phyloP scores from a whole-genome alignment of 108 stramenopile genomes.

The Nannochloropsis gaditana region DNA sequence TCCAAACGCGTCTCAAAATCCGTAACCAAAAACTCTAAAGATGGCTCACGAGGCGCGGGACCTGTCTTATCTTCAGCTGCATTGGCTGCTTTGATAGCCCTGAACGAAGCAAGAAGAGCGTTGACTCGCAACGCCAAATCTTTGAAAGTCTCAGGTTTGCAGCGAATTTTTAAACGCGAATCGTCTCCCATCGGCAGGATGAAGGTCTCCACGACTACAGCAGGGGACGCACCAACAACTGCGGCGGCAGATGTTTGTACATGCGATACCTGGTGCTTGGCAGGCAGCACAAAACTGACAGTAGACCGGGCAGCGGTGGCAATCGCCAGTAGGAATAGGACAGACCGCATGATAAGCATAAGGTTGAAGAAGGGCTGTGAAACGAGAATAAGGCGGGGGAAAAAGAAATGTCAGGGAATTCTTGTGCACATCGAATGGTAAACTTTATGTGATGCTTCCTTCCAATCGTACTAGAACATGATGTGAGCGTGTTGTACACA shows the following conservation, averaged over 20 bases:
- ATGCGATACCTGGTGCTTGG: not conserved
- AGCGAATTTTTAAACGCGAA: not conserved
- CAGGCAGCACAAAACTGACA: not conserved
- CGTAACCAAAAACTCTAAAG: not conserved
- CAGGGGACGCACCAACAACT: not conserved
- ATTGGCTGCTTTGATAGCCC: not conserved
- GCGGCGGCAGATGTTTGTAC: not conserved
- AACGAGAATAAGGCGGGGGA: too few relatives aligned
- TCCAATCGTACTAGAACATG: too few relatives aligned
- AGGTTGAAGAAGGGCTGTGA: not conserved
- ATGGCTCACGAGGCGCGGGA: conserved; percentile 5
- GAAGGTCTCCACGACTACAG: not conserved
- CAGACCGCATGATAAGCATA: not conserved
- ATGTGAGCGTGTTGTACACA: too few relatives aligned
- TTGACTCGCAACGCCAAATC: not conserved
- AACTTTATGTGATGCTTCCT: too few relatives aligned
- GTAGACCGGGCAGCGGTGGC: not conserved
- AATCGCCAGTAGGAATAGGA: not conserved
- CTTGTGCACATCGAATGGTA: too few relatives aligned
- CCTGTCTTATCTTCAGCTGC: not conserved
- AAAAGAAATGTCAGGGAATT: too few relatives aligned
- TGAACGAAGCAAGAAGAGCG: not conserved
- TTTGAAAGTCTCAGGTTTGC: conserved; percentile 15
- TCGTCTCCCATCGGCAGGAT: not conserved
- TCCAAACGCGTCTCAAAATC: conserved; percentile 25